Conservation (phyloP, 2,329 filamentous ascomycete species). For the Penicillium sclerotiorum region DNA sequence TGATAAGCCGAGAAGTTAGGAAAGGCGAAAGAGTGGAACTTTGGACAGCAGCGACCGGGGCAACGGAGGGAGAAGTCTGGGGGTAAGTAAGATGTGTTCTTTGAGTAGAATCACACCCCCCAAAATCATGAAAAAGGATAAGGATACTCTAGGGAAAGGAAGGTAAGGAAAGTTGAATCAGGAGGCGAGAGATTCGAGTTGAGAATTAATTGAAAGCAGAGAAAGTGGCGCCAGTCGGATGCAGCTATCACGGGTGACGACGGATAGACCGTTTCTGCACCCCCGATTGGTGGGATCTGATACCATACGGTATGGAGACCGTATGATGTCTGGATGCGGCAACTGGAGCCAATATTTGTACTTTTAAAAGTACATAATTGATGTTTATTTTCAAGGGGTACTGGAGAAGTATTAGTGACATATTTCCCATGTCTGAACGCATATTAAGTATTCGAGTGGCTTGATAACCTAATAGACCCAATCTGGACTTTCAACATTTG, state of each 20-base stretch:
- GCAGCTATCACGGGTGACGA: slow-evolving; percentile 6
- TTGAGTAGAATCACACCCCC: background rate
- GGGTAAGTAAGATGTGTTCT: background rate
- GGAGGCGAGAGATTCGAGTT: no score
- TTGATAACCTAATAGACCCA: no score
- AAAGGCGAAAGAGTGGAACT: background rate
- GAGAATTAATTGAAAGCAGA: no score
- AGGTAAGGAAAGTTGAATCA: slow-evolving; percentile 9
- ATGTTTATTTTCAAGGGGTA: no score
- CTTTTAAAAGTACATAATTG: no score
- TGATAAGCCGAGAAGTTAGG: background rate
- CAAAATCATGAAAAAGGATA: slow-evolving; percentile 10
- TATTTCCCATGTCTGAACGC: no score
- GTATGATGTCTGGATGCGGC: slow-evolving; percentile 1
- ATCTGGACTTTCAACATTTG: no score
- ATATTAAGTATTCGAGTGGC: no score
- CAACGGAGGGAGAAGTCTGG: background rate
- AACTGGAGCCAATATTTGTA: no score
- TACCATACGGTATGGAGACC: background rate
- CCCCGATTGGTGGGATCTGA: background rate
- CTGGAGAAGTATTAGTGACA: no score
- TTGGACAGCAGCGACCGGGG: background rate
- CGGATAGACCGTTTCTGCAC: background rate
- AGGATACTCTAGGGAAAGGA: slow-evolving; percentile 14
- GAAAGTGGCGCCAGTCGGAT: slow-evolving; percentile 23